Conservation (phyloP, 164 flowering plant species). For the Chloranthus sessilifolius region DNA sequence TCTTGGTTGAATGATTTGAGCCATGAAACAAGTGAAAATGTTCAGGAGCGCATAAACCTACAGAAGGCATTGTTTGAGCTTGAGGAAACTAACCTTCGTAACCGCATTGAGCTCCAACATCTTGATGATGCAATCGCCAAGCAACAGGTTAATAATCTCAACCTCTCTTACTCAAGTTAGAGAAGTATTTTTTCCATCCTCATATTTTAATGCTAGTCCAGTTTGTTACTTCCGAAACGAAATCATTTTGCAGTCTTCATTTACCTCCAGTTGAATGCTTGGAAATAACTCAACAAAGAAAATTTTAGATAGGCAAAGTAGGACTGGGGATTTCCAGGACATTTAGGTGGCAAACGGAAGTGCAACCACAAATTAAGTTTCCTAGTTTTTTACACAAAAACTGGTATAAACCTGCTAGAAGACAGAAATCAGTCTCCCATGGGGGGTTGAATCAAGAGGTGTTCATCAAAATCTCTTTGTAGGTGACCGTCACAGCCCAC, state of each 20-base stretch:
- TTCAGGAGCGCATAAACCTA: conserved; percentile 83
- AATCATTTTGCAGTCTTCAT: background rate
- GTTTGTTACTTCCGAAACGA: background rate
- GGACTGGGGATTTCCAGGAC: too few species aligned
- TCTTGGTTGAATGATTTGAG: conserved; percentile 78
- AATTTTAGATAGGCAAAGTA: too few species aligned
- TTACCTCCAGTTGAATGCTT: background rate
- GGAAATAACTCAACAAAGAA: too few species aligned
- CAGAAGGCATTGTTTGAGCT: conserved; percentile 88
- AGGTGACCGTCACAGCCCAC: too few species aligned
- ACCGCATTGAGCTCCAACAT: conserved; percentile 76
- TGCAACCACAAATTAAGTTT: too few species aligned
- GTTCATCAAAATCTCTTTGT: too few species aligned
- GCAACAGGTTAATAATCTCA: conserved; percentile 50
- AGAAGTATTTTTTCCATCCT: background rate
- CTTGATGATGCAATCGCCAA: conserved; percentile 83
- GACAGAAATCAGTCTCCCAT: too few species aligned
- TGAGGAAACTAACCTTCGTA: conserved; percentile 75
- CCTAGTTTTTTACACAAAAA: too few species aligned
- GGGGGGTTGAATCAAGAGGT: too few species aligned
- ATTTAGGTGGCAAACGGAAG: too few species aligned
- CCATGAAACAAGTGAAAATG: conserved; percentile 82
- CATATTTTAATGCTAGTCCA: too few species aligned
- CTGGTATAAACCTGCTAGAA: too few species aligned
- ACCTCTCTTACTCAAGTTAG: background rate